phyloP scores from a whole-genome alignment of 257 asterid genomes.

The Solanum bukasovii region DNA sequence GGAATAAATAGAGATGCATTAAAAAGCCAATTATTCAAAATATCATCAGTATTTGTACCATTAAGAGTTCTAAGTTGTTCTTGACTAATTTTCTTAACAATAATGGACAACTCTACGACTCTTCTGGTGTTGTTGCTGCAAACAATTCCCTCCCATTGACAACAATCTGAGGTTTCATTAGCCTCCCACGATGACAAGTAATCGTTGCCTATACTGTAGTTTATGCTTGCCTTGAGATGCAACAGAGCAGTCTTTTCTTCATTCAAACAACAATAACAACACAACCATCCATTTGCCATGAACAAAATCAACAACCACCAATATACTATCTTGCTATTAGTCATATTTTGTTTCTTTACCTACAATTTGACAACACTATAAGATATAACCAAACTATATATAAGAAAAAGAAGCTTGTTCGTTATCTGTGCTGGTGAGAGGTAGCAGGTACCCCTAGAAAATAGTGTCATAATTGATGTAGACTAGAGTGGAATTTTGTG shows the following conservation, averaged over 20 bases:
- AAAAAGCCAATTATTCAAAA: neutral
- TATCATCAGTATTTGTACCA: neutral
- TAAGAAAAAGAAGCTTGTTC: neutral
- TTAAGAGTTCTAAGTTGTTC: neutral
- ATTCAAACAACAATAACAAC: neutral
- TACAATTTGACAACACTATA: neutral
- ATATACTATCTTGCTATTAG: neutral
- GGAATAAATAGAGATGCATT: neutral
- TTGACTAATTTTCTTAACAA: neutral
- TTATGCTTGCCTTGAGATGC: neutral
- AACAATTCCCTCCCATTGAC: neutral
- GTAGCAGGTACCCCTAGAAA: neutral
- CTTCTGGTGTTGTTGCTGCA: neutral
- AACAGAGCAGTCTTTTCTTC: neutral
- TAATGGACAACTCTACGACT: neutral
- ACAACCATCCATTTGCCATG: neutral
- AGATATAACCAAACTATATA: neutral
- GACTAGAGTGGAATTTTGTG: neutral
- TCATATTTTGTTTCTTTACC: neutral
- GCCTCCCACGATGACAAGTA: neutral
- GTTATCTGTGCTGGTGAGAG: neutral
- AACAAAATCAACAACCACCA: neutral
- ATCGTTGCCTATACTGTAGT: neutral
- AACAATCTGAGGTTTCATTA: neutral
- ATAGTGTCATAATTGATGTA: neutral